A percentile compares a stretch with the other conserved stretches of the same genome.
phyloP scores from a whole-genome alignment of 1,139 yeast species.

The Hanseniaspora gamundiae region DNA sequence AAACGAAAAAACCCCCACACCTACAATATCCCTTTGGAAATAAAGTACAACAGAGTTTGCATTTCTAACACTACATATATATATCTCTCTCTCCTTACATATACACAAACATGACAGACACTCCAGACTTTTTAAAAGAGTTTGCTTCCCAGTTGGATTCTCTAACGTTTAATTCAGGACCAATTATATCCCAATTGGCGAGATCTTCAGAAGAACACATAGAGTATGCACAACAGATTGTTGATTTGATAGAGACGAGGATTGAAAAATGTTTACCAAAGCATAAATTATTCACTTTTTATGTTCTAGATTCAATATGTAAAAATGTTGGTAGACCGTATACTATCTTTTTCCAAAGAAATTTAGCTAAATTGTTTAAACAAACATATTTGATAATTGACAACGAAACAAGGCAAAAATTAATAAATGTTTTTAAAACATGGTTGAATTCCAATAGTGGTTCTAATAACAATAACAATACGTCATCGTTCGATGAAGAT shows the following conservation, averaged over 20 bases:
- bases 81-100: too few relatives aligned
- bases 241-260: slow-evolving; percentile 56
- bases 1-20: too few relatives aligned
- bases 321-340: slow-evolving; percentile 87
- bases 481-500: slow-evolving; percentile 20
- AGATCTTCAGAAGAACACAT: slow-evolving; percentile 76
- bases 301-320: slow-evolving; percentile 83
- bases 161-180: slow-evolving; percentile 78
- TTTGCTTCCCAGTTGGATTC: slow-evolving; percentile 37
- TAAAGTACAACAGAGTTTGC: too few relatives aligned
- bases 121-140: slow-evolving; percentile 14
- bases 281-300: slow-evolving; percentile 73
- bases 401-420: slow-evolving; percentile 59
- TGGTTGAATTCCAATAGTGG: slow-evolving; percentile 57
- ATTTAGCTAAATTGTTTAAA: slow-evolving; percentile 38
- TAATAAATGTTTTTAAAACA: slow-evolving; percentile 69
- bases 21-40: too few relatives aligned
- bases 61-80: too few relatives aligned
- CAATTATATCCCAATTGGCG: slow-evolving; percentile 80
- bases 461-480: slow-evolving; percentile 13
- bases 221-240: slow-evolving; percentile 63
- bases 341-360: slow-evolving; percentile 45
- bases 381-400: slow-evolving; percentile 68
- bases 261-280: slow-evolving; percentile 62
- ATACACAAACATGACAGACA: neutral